Evolutionary conservation across 495 filamentous ascomycete species (phyloP).

Genomic region (Penicillium coffeae): DNA sequence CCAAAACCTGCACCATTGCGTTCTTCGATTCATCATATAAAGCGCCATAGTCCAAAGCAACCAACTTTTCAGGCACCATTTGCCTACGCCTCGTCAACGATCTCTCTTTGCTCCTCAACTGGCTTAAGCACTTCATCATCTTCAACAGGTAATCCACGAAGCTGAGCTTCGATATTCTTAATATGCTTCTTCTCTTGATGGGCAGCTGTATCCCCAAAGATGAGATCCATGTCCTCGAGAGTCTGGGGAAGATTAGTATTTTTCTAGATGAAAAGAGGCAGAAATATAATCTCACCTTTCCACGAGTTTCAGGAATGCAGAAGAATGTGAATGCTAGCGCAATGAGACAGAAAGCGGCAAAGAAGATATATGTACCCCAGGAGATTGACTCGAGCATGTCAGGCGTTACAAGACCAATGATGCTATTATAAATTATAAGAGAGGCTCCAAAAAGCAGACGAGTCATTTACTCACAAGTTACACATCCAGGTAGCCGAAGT

Average conservation of each 20-base stretch:
- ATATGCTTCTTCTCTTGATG: constrained; percentile 69
- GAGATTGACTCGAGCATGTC: constrained; percentile 67
- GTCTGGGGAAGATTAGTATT: constrained; percentile 23
- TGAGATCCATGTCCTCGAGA: constrained; percentile 61
- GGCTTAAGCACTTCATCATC: constrained; percentile 29
- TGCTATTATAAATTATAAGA: constrained; percentile 27
- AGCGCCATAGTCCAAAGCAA: no score
- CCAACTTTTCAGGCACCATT: not conserved
- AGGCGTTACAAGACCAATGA: constrained; percentile 72
- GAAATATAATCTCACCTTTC: constrained; percentile 25
- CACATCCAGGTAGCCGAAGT: constrained; percentile 43
- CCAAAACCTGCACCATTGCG: no score
- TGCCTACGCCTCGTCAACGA: constrained; percentile 4
- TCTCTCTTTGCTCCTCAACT: constrained; percentile 21
- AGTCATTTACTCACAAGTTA: constrained; percentile 32
- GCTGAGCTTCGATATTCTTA: constrained; percentile 67
- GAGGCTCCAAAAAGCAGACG: not conserved
- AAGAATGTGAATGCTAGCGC: constrained; percentile 58
- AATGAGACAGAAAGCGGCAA: constrained; percentile 65
- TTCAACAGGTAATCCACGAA: constrained; percentile 37
- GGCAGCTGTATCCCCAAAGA: constrained; percentile 70
- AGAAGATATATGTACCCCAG: constrained; percentile 79
- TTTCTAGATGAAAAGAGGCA: not conserved
- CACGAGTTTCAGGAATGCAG: constrained; percentile 60
- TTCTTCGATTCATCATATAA: no score